phyloP scores from a whole-genome alignment of 2,329 filamentous ascomycete species.

The Fusarium luffae region DNA sequence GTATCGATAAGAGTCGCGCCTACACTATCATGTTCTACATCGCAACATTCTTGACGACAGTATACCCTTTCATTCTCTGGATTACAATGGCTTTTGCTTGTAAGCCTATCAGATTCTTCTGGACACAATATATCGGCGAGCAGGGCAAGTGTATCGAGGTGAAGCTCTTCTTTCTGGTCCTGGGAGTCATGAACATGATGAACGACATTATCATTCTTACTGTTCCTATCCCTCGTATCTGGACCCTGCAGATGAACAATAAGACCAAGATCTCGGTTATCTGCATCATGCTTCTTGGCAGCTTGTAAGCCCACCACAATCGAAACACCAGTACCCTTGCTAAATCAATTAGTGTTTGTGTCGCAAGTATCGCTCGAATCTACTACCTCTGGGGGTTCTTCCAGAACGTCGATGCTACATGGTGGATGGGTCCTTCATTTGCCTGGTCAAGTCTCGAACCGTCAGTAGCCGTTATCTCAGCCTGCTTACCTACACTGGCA shows the following conservation, averaged over 20 bases:
- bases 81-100: conserved; percentile 19
- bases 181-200: conserved; percentile 24
- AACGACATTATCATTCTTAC: conserved; percentile 15
- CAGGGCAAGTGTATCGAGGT: conserved; percentile 10
- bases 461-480: conserved; percentile 5
- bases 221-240: conserved; percentile 19
- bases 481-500: not conserved
- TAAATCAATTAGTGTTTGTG: conserved; percentile 4
- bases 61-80: conserved; percentile 17
- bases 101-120: conserved; percentile 13
- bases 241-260: conserved; percentile 19
- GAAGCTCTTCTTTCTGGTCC: conserved; percentile 10
- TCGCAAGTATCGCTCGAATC: conserved; percentile 9
- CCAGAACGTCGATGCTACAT: conserved; percentile 14
- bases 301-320: conserved; percentile 1
- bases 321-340: not conserved
- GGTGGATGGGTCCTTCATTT: conserved; percentile 20
- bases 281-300: conserved; percentile 19
- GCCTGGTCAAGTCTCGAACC: conserved; percentile 24
- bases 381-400: conserved; percentile 26
- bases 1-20: conserved; percentile 8
- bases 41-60: not conserved
- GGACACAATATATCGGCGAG: conserved; percentile 9
- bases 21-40: conserved; percentile 17
- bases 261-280: conserved; percentile 20